Evolutionary conservation across 805 yeast species (phyloP).

Genomic region (Cyberlindnera amylophila): DNA sequence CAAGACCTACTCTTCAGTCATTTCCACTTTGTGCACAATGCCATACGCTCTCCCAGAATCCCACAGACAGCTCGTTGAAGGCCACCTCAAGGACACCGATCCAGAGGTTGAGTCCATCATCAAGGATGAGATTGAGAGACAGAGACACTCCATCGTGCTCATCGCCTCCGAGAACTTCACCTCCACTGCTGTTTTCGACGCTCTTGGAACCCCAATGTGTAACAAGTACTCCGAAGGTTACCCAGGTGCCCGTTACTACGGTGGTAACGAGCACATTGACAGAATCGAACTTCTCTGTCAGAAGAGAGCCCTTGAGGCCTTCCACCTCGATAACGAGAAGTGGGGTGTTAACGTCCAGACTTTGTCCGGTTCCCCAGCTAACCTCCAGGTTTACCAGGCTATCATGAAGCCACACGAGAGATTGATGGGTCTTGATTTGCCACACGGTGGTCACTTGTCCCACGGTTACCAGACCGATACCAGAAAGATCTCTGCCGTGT

Average conservation of each 20-base stretch:
- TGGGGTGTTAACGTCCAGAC: conserved; percentile 99
- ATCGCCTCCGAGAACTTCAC: conserved; percentile 97
- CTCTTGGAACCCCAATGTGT: conserved; percentile 93
- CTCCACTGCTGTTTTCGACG: conserved; percentile 89
- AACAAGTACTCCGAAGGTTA: conserved; percentile 98
- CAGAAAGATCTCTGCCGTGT: conserved; percentile 90
- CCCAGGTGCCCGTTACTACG: conserved; percentile 97
- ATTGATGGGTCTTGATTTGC: conserved; percentile 95
- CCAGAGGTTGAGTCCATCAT: conserved; percentile 83
- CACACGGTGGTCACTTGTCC: conserved; percentile 98
- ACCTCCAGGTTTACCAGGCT: conserved; percentile 94
- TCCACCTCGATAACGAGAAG: conserved; percentile 67
- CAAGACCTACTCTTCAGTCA: neutral
- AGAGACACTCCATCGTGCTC: conserved; percentile 84
- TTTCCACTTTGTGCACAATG: conserved; percentile 24
- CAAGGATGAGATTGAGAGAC: conserved; percentile 75
- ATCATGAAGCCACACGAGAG: conserved; percentile 94
- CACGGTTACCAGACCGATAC: conserved; percentile 97
- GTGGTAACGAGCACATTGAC: conserved; percentile 96
- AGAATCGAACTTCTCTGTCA: conserved; percentile 87
- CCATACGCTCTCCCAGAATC: conserved; percentile 64
- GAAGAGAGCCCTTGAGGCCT: conserved; percentile 89
- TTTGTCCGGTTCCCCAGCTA: conserved; percentile 96
- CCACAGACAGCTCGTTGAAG: conserved; percentile 64
- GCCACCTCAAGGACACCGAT: conserved; percentile 57